Conservation (phyloP, 1,284 basidiomycete species). For the Cryptococcus sp. region DNA sequence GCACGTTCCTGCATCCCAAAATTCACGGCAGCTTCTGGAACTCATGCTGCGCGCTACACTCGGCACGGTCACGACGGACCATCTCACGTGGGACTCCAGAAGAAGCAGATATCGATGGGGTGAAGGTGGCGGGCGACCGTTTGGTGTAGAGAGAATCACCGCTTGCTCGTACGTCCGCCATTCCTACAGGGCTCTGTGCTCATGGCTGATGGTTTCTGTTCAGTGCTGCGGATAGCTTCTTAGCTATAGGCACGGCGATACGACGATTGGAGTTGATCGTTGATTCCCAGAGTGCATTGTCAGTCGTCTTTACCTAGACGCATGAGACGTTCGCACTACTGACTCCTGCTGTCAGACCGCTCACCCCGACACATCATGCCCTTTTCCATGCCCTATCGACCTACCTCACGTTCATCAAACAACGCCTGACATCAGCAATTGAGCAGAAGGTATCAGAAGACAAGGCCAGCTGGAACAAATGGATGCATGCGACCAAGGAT, state of each 20-base stretch:
- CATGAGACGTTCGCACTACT: neutral
- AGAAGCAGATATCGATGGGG: conserved; percentile 28
- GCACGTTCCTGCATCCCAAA: conserved; percentile 9
- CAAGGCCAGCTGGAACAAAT: conserved; percentile 28
- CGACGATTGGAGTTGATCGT: conserved; percentile 44
- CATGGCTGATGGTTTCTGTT: neutral
- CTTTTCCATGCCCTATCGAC: conserved; percentile 42
- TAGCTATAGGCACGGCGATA: conserved; percentile 38
- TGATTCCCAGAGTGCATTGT: conserved; percentile 35
- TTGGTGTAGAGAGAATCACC: conserved; percentile 24
- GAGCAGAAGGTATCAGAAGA: conserved; percentile 11
- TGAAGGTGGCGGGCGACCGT: conserved; percentile 17
- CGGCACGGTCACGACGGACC: conserved; percentile 33
- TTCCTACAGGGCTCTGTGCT: neutral
- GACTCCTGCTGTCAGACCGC: conserved; percentile 22
- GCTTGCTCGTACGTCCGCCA: conserved; percentile 19
- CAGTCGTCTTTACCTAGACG: conserved; percentile 2
- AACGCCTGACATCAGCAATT: conserved; percentile 26
- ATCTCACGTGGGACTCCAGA: conserved; percentile 34
- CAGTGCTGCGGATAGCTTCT: conserved; percentile 24
- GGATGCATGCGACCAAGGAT: conserved; percentile 26
- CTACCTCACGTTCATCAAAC: conserved; percentile 40
- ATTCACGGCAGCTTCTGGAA: conserved; percentile 22
- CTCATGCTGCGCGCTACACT: conserved; percentile 39
- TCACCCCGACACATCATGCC: conserved; percentile 49